phyloP scores from a whole-genome alignment of 345 rosid species.

The Eucalyptus pauciflora region DNA sequence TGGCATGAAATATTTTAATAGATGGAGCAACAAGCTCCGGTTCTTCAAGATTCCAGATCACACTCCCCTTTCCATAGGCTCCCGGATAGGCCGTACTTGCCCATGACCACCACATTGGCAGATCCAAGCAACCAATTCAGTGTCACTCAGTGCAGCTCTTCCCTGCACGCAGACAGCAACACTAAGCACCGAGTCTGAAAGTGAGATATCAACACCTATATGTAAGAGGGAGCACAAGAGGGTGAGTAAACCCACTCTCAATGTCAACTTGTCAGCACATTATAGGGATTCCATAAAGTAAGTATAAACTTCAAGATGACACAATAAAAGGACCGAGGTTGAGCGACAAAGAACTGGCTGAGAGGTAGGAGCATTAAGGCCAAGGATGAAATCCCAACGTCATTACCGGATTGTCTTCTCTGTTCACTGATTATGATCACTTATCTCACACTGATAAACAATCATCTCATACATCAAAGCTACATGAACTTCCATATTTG shows the following conservation, averaged over 20 bases:
- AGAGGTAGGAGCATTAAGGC: neutral
- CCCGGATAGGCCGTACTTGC: conserved; percentile 89
- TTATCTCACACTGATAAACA: neutral
- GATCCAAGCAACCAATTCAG: conserved; percentile 72
- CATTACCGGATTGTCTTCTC: neutral
- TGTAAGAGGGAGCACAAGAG: neutral
- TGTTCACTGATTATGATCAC: neutral
- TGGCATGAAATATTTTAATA: conserved; percentile 64
- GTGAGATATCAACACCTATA: conserved; percentile 68
- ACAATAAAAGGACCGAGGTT: neutral
- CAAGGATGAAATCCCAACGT: neutral
- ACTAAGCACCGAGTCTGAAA: conserved; percentile 68
- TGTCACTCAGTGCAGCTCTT: conserved; percentile 36
- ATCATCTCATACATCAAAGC: neutral
- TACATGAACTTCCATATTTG: neutral
- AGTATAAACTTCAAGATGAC: neutral
- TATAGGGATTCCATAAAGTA: neutral
- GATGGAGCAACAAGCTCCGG: conserved; percentile 52
- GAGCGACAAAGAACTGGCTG: neutral
- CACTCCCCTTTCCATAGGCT: conserved; percentile 52
- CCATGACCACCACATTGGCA: conserved; percentile 83
- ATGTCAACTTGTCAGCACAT: neutral
- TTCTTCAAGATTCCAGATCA: conserved; percentile 62
- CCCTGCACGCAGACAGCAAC: conserved; percentile 73
- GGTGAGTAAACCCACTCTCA: neutral